Evolutionary conservation across 495 filamentous ascomycete genomes (phyloP), one percentile per base, ranked within the genome.

Genomic region (Hyaloscypha variabilis): DNA sequence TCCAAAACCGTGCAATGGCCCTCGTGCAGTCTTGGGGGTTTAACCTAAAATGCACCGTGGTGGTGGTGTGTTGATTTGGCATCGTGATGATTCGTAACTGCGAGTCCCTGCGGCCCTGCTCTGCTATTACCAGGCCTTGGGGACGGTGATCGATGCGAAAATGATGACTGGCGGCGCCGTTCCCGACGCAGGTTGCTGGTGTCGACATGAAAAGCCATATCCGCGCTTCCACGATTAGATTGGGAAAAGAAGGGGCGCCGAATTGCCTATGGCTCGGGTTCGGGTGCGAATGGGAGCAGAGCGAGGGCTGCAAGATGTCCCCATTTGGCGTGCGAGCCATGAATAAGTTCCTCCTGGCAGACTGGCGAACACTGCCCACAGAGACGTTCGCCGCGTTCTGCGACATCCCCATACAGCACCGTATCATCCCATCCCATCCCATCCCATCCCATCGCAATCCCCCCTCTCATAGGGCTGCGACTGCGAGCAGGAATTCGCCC

Each of bases 381-480:
- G n/a, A n/a, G n/a, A n/a, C n/a, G 31, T 13, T 34, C 31, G 31
- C 2, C 31, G 30, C 31, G 31, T 46, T 46, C 39, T 46, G 39
- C 39, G 11, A 19, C 51, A 54, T 54, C 13, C 25, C n/a, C n/a
- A n/a, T n/a, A n/a, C n/a, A n/a, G n/a, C n/a, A n/a, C n/a, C n/a
- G n/a, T n/a, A n/a, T n/a, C n/a, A n/a, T n/a, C n/a, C n/a, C 39
- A 46, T 46, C 10, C 39, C 39, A 46, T 46, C 10, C 39, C 39
- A 46, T 10, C 10, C n/a, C n/a, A n/a, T n/a, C n/a, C n/a, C n/a
- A n/a, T n/a, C n/a, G n/a, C n/a, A n/a, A n/a, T n/a, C n/a, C n/a
- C n/a, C n/a, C n/a, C n/a, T n/a, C n/a, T n/a, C 51, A 54, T 54
- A 54, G 51, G 51, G 51, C 51, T 54, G 65, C 62, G 58, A 63